Evolutionary conservation across 257 asterid species (phyloP).

Genomic region (Solanum microdontum): DNA sequence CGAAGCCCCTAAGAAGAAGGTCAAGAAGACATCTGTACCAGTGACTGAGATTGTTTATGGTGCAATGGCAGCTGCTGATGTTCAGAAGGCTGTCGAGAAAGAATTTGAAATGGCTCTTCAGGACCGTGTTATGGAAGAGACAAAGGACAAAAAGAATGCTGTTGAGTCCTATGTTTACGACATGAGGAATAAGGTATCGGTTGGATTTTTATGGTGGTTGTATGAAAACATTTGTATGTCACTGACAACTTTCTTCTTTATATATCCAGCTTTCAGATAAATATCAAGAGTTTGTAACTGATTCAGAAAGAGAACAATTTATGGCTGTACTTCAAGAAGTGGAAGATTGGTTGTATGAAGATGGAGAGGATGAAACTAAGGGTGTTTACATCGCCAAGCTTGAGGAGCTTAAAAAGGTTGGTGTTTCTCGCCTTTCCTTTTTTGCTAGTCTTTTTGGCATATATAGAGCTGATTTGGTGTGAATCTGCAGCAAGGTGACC

Average conservation of each 20-base stretch:
- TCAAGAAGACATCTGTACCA: conserved; percentile 59
- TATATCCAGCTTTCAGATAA: conserved; percentile 61
- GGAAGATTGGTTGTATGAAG: conserved; percentile 96
- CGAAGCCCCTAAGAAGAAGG: conserved; percentile 87
- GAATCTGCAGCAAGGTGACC: conserved; percentile 74
- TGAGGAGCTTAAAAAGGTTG: conserved; percentile 68
- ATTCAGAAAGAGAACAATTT: conserved; percentile 63
- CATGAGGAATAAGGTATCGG: conserved; percentile 74
- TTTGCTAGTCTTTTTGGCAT: background rate
- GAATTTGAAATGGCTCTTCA: conserved; percentile 98
- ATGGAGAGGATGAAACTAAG: conserved; percentile 87
- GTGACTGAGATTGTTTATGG: conserved; percentile 71
- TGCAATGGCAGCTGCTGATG: conserved; percentile 51
- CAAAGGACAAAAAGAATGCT: conserved; percentile 93
- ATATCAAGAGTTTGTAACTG: conserved; percentile 59
- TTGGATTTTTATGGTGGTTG: background rate
- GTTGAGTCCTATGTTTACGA: conserved; percentile 94
- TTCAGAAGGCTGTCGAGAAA: conserved; percentile 86
- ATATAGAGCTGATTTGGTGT: background rate
- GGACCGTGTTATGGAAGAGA: conserved; percentile 97
- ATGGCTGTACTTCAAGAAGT: conserved; percentile 69
- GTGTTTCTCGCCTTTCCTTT: background rate
- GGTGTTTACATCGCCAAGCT: conserved; percentile 68
- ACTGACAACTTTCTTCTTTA: background rate
- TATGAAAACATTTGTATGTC: background rate